Evolutionary conservation across 2,329 filamentous ascomycete species (phyloP).

Genomic region (Apiospora hydei): DNA sequence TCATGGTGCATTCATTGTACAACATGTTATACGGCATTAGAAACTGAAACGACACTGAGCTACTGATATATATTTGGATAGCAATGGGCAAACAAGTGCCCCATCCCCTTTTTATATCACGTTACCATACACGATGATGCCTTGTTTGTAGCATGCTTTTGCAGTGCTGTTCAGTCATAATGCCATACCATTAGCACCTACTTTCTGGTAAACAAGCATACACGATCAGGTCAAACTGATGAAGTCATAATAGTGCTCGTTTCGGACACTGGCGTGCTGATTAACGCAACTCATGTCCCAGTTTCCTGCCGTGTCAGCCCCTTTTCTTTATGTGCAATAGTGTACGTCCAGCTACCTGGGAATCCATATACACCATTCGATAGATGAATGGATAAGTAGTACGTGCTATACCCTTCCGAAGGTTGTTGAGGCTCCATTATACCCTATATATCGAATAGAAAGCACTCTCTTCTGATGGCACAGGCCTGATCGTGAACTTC

Average conservation of each 20-base stretch:
- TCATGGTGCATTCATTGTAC: neutral
- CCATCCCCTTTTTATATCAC: neutral
- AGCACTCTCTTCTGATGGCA: neutral
- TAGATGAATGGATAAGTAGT: too few species aligned
- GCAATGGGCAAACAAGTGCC: neutral
- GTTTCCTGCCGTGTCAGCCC: neutral
- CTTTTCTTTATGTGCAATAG: neutral
- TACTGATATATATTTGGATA: neutral
- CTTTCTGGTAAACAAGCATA: neutral
- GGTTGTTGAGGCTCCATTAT: too few species aligned
- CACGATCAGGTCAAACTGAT: neutral
- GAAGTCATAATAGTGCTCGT: neutral
- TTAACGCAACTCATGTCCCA: neutral
- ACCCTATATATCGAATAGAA: too few species aligned
- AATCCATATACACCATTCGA: neutral
- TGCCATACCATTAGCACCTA: neutral
- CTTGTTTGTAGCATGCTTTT: neutral
- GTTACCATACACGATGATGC: neutral
- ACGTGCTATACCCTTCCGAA: too few species aligned
- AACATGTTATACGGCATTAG: neutral
- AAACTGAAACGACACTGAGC: neutral
- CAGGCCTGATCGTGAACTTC: neutral
- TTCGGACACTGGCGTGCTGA: neutral
- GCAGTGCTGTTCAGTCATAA: neutral
- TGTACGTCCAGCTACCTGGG: too few species aligned